phyloP scores from a whole-genome alignment of 2,329 filamentous ascomycete genomes.

The Karstenula rhodostoma region DNA sequence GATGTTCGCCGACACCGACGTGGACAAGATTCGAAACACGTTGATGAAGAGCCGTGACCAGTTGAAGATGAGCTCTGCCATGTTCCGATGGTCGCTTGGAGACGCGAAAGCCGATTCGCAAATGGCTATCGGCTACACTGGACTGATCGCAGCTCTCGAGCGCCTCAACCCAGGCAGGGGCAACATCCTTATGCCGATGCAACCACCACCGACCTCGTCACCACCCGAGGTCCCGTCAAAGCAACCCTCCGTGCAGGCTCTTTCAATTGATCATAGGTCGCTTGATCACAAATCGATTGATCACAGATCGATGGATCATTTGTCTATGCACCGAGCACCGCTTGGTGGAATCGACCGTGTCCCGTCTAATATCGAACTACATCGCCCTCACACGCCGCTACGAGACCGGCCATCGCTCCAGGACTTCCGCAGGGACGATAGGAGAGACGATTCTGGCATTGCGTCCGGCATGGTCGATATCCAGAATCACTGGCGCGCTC shows the following conservation, averaged over 20 bases:
- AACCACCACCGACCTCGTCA: constrained; percentile 42
- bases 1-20: constrained; percentile 62
- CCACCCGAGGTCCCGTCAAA: constrained; percentile 39
- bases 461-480: constrained; percentile 33
- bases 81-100: constrained; percentile 72
- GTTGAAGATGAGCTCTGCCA: constrained; percentile 68
- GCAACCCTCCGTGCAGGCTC: constrained; percentile 17
- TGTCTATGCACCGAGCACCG: neutral
- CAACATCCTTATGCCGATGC: constrained; percentile 33
- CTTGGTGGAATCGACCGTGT: neutral
- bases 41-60: constrained; percentile 67
- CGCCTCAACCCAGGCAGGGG: constrained; percentile 52
- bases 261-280: constrained; percentile 4
- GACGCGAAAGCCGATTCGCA: constrained; percentile 65
- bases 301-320: constrained; percentile 2
- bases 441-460: constrained; percentile 14
- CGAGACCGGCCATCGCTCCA: constrained; percentile 25
- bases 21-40: constrained; percentile 66
- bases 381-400: constrained; percentile 14
- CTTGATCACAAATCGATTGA: constrained; percentile 3
- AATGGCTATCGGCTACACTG: constrained; percentile 72
- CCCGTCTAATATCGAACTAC: constrained; percentile 5
- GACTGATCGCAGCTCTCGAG: constrained; percentile 70
- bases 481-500: constrained; percentile 39
- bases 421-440: constrained; percentile 19